phyloP scores from a whole-genome alignment of 1,284 basidiomycete genomes.

The Stereum hirsutum region DNA sequence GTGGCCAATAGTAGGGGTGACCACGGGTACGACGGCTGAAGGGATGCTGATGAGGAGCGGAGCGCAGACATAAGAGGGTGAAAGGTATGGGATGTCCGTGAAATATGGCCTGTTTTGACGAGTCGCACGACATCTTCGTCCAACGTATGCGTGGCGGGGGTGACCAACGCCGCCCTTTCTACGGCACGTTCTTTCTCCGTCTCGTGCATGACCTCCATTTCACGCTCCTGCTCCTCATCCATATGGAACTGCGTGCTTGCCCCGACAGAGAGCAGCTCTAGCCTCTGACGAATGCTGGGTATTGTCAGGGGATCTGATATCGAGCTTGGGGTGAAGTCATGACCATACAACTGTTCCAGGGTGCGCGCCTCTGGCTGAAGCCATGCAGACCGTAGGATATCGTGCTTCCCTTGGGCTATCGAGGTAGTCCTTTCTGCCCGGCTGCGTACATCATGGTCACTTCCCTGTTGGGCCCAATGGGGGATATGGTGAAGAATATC shows the following conservation, averaged over 20 bases:
- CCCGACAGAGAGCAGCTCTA: too few species aligned
- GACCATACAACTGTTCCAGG: slow-evolving; percentile 30
- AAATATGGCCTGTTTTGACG: slow-evolving; percentile 16
- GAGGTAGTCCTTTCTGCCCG: too few species aligned
- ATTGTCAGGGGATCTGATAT: too few species aligned
- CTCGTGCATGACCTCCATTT: slow-evolving; percentile 37
- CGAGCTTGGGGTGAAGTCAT: too few species aligned
- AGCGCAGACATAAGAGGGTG: slow-evolving; percentile 10
- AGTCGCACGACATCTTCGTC: slow-evolving; percentile 19
- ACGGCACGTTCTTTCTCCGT: slow-evolving; percentile 29
- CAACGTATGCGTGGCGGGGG: slow-evolving; percentile 17
- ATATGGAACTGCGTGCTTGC: too few species aligned
- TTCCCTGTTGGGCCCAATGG: slow-evolving; percentile 40
- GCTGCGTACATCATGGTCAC: slow-evolving; percentile 26
- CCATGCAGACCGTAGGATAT: slow-evolving; percentile 22
- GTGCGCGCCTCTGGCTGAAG: slow-evolving; percentile 28
- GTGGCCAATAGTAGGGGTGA: slow-evolving; percentile 1
- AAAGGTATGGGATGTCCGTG: slow-evolving; percentile 5
- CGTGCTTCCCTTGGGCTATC: slow-evolving; percentile 9
- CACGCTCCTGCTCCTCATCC: slow-evolving; percentile 43
- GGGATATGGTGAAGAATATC: slow-evolving; percentile 30
- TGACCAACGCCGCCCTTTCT: slow-evolving; percentile 21
- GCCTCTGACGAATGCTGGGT: too few species aligned
- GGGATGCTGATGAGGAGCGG: neutral
- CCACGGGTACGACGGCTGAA: neutral